These are phyloP conservation scores for Benincasa hispida DNA, from an alignment of 306 rosid species.

Conservation along the genomic window DNA sequence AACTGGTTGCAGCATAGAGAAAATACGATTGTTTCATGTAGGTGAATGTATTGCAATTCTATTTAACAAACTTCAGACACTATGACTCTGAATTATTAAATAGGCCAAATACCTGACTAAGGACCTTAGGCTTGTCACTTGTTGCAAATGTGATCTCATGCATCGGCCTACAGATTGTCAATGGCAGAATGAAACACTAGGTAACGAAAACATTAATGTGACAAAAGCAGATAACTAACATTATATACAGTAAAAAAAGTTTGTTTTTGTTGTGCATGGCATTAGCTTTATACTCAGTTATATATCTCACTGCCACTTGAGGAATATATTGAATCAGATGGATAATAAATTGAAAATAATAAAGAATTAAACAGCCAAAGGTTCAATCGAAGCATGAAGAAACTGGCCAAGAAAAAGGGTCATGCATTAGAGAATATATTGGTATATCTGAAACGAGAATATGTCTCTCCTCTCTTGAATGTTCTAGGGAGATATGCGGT, in stretches of 20 bases:
- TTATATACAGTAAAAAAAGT: neutral
- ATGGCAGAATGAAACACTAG: conserved; percentile 1
- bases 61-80: neutral
- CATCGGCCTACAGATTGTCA: conserved; percentile 62
- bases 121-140: conserved; percentile 86
- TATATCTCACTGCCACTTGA: neutral
- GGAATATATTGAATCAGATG: neutral
- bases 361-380: neutral
- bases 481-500: neutral
- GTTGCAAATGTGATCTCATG: conserved; percentile 97
- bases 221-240: neutral
- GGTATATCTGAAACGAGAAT: neutral
- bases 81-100: neutral
- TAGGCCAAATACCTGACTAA: conserved; percentile 73
- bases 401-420: neutral
- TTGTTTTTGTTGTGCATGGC: neutral
- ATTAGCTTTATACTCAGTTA: neutral
- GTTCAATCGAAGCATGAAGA: neutral
- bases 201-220: neutral
- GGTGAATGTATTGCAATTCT: neutral
- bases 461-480: neutral
- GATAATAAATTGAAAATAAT: neutral
- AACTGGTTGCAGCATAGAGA: neutral
- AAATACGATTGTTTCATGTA: neutral
- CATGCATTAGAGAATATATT: neutral